These are phyloP conservation scores for Parachlorella kessleri DNA, from an alignment of 139 green algal genomes.

Conservation along the genomic window DNA sequence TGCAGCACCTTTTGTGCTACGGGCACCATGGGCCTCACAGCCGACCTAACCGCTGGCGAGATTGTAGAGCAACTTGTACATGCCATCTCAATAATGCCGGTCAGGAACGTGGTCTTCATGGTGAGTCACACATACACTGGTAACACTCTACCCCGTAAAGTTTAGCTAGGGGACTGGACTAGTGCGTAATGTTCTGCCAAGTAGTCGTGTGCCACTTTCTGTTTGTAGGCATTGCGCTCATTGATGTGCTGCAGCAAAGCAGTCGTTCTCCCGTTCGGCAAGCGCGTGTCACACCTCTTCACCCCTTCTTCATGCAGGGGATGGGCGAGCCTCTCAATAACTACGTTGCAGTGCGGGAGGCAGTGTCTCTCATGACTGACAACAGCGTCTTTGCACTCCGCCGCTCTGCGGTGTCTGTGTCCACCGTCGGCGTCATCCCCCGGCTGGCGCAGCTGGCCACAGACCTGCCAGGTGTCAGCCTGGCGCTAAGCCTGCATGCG, in stretches of 20 bases:
- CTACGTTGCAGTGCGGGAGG: conserved; percentile 81
- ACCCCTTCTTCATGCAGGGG: no score
- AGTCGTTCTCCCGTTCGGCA: no score
- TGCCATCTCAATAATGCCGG: conserved; percentile 56
- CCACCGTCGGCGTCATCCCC: conserved; percentile 87
- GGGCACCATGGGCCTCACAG: conserved; percentile 92
- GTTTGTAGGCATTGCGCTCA: no score
- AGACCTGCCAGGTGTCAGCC: conserved; percentile 86
- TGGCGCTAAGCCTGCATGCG: conserved; percentile 95
- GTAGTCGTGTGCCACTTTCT: no score
- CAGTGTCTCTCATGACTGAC: conserved; percentile 78
- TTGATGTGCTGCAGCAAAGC: no score
- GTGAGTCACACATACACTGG: no score
- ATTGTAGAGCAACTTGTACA: conserved; percentile 97
- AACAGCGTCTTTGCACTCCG: conserved; percentile 72
- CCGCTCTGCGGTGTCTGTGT: conserved; percentile 83
- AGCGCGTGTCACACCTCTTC: no score
- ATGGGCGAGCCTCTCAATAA: conserved; percentile 99
- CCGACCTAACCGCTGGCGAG: conserved; percentile 88
- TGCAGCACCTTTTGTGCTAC: conserved; percentile 98
- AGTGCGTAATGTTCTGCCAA: no score
- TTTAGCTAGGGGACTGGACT: no score
- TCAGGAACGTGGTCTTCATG: conserved; percentile 98
- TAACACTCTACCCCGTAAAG: no score
- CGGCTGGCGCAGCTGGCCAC: conserved; percentile 73